Conservation (phyloP, 164 flowering plant species). For the Taxillus chinensis region DNA sequence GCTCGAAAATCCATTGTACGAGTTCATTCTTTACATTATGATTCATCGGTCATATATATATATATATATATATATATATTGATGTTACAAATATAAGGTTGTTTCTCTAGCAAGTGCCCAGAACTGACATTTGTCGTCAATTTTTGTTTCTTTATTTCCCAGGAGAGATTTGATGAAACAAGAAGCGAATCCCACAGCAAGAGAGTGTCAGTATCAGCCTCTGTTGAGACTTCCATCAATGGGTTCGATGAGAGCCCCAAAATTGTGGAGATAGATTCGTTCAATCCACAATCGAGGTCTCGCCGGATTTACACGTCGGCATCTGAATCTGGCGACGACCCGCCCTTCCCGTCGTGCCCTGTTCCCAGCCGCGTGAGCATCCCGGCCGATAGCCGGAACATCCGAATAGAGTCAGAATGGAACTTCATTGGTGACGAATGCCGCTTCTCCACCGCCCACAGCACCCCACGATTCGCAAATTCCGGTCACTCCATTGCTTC, state of each 20-base stretch:
- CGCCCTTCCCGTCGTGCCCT: conserved; percentile 33
- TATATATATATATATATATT: too few relatives aligned
- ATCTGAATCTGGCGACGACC: conserved; percentile 45
- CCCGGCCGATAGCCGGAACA: conserved; percentile 25
- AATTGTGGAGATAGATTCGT: conserved; percentile 78
- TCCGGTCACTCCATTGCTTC: conserved; percentile 25
- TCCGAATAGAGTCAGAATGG: conserved; percentile 49
- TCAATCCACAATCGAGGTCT: conserved; percentile 47
- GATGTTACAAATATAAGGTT: too few relatives aligned
- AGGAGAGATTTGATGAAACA: conserved; percentile 41
- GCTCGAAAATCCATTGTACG: conserved; percentile 38
- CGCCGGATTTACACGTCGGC: conserved; percentile 28
- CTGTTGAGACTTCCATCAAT: conserved; percentile 23
- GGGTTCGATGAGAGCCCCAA: conserved; percentile 62
- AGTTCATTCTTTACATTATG: not conserved
- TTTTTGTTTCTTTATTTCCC: conserved; percentile 1
- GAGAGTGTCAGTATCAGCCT: conserved; percentile 29
- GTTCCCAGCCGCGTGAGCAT: conserved; percentile 45
- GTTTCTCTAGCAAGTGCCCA: too few relatives aligned
- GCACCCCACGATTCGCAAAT: conserved; percentile 57
- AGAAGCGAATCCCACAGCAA: conserved; percentile 44
- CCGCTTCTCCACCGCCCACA: conserved; percentile 65
- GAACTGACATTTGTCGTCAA: too few relatives aligned
- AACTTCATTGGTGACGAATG: conserved; percentile 45
- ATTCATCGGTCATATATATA: too few relatives aligned